Base-by-base conservation (phyloP, 192 early-diverging fungal genomes). In the Coemansia sp. region DNA sequence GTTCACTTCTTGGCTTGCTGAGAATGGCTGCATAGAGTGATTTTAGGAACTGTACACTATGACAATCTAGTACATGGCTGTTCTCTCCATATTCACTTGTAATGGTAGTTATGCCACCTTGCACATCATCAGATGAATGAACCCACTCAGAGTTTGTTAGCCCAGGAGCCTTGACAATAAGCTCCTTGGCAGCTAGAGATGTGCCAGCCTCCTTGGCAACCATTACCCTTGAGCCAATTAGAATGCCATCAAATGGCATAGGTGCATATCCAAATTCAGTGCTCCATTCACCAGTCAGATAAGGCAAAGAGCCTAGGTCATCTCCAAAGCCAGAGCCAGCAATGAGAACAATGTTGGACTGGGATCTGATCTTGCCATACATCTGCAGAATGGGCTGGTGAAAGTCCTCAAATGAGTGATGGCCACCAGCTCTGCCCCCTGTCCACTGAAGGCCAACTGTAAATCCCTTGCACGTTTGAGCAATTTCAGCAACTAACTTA, bases 181-280 rank as follows among this genome's bases (percentile, higher is more conserved):
- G 85, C 68, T 95, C 79, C 82, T 96, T 98, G 49, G 89, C 91
- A 4, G 75, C 86, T 1, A 68, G 79, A 22, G 90, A 91, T 3
- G 94, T 88, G 35, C 85, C 72, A 46, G 85, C 86, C 75, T 98
- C 94, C 69, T 91, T 89, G 49, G 94, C 90, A 30, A 94, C 93
- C 93, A 98, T 94, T 55, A 96, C 85, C 60, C 92, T 91, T n/a
- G 94, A 96, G n/a, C 91, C 95, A 58, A 98, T 89, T 55, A 98
- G 77, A 27, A 96, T 81, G 77, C 94, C 95, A 68, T 98, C 95
- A 67, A 93, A 91, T 3, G 95, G 95, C 95, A 98, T 98, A 36
- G 93, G 88, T 10, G 93, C 88, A 59, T 85, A 86, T 52, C 87
- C 93, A 65, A 87, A 92, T 50, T 81, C 69, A 25, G 72, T 60